Evolutionary conservation across 148 eudicot genomes (phyloP).

Genomic region (Drosera capensis): DNA sequence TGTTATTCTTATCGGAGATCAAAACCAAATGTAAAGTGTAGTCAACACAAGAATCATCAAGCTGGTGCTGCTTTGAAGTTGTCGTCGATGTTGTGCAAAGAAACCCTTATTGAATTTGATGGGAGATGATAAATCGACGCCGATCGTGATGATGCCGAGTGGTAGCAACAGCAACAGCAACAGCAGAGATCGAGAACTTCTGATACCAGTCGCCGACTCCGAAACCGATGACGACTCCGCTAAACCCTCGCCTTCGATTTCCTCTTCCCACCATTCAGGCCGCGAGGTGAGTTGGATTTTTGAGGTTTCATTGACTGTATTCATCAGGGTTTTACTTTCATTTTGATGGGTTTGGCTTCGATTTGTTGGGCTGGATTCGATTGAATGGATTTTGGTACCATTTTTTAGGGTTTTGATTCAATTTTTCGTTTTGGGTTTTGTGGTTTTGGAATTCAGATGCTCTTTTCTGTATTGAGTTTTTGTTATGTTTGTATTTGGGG

Average conservation of each 20-base stretch:
- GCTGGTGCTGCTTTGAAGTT: too few species aligned
- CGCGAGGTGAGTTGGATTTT: constrained; percentile 40
- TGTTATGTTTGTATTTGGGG: too few species aligned
- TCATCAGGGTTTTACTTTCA: constrained; percentile 4
- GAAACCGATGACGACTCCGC: constrained; percentile 24
- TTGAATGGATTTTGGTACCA: too few species aligned
- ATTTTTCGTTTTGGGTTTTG: too few species aligned
- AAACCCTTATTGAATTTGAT: too few species aligned
- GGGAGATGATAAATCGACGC: constrained; percentile 49
- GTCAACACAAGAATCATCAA: too few species aligned
- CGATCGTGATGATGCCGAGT: constrained; percentile 28
- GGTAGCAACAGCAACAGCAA: constrained; percentile 36
- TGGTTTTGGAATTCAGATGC: too few species aligned
- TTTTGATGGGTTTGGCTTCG: neutral
- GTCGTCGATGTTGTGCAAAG: too few species aligned
- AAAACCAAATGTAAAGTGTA: too few species aligned
- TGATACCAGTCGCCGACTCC: constrained; percentile 59
- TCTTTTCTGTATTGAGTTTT: too few species aligned
- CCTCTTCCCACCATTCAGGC: constrained; percentile 63
- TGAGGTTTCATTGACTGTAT: constrained; percentile 1
- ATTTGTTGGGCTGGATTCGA: neutral
- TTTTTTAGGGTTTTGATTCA: too few species aligned
- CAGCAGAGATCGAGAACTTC: constrained; percentile 73
- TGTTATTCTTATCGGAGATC: too few species aligned
- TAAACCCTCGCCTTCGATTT: constrained; percentile 49